Evolutionary conservation across 2,329 filamentous ascomycete genomes (phyloP), one percentile per base, ranked within the genome.

Genomic region (Neurospora sp.): DNA sequence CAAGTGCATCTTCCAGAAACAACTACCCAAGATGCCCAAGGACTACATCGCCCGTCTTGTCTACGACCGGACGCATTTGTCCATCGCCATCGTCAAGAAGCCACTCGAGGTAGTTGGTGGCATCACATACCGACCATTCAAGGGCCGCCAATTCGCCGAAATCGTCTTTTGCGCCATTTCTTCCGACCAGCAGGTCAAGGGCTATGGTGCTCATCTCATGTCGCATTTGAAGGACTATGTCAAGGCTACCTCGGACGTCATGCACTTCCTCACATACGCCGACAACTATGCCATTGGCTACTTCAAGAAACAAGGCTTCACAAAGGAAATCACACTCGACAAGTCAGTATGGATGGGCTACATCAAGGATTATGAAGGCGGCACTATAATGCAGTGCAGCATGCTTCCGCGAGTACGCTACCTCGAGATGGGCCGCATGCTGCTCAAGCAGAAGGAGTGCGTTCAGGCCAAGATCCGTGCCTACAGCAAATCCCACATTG

Each of bases 241-340:
- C 79, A 97, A 97, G 80, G 94, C 95, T 6, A 97, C 95, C 0
- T 96, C 92, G 69, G 90, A 94, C 74, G 94, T 99, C 66, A 98
- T 97, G 94, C 94, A 99, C 80, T 99, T 99, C 80, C 85, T 99
- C 2, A 99, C 96, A 1, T 99, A 99, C 77, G 96, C 96, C 73
- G 96, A 99, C 80, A 99, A 99, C 80, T 98, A 98, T 77, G 96
- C 96, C 46, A 99, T 97, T 74, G 96, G 96, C 11, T 99, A 98
- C 80, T 99, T 99, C 81, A 97, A 98, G 80, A 99, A 99, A 79
- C 96, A 99, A 79, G 96, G 96, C 0, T 99, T 99, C 78, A 98
- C 96, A 1, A 99, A 99, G 79, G 95, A 99, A 76, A 98, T 99
- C 73, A 97, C 94, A 0, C 87, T 99, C 0, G 92, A 96, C 71